Conservation (phyloP, 305 asterid species). For the Nicotiana rustica region DNA sequence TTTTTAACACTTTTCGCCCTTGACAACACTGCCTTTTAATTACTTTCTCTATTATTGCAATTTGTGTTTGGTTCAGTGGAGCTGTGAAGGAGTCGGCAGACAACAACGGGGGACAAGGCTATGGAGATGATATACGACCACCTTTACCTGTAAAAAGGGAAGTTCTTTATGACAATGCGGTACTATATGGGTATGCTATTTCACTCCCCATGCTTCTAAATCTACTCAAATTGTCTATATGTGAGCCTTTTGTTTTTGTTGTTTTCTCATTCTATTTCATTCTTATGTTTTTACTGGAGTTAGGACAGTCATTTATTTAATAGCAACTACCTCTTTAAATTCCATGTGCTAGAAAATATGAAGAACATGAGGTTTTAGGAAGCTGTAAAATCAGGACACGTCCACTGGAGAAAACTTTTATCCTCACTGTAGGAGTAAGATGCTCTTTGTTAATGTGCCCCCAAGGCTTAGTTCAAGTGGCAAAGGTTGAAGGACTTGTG, state of each 20-base stretch:
- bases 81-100: constrained; percentile 52
- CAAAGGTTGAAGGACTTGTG: no score
- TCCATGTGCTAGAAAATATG: constrained; percentile 12
- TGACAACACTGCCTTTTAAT: not conserved
- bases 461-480: no score
- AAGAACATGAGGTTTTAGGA: not conserved
- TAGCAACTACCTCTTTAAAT: not conserved
- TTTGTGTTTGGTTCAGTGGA: constrained; percentile 49
- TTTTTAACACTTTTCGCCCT: no score
- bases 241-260: not conserved
- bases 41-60: constrained; percentile 22
- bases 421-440: not conserved
- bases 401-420: not conserved
- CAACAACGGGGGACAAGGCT: constrained; percentile 52
- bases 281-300: not conserved
- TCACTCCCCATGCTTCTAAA: constrained; percentile 27
- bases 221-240: not conserved
- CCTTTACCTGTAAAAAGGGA: constrained; percentile 96
- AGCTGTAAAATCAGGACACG: not conserved
- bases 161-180: constrained; percentile 78
- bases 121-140: constrained; percentile 73
- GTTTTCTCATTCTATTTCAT: constrained; percentile 5
- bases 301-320: not conserved
- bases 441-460: not conserved
- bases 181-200: constrained; percentile 67